phyloP scores from a whole-genome alignment of 306 rosid species.

The Alnus glutinosa region DNA sequence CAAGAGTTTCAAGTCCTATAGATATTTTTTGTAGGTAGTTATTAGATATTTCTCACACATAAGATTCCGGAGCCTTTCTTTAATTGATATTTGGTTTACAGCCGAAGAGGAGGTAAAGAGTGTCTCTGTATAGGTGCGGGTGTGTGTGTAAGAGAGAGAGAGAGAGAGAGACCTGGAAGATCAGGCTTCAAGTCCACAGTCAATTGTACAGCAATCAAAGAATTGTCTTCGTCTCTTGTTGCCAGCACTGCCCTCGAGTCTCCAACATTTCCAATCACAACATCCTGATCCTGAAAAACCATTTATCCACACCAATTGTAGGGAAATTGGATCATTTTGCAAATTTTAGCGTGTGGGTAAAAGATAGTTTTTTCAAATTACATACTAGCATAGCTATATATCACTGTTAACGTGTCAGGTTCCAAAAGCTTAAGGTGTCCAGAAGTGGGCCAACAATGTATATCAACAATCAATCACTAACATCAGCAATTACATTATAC shows the following conservation, averaged over 20 bases:
- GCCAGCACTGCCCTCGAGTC: conserved; percentile 60
- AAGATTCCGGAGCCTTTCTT: not conserved
- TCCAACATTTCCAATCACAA: conserved; percentile 54
- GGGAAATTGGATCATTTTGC: not conserved
- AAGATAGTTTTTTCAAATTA: too few relatives aligned
- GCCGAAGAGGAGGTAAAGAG: not conserved
- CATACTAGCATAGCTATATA: not conserved
- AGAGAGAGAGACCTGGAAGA: conserved; percentile 47
- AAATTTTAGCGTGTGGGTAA: not conserved
- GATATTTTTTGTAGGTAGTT: not conserved
- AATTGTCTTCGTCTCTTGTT: conserved; percentile 39
- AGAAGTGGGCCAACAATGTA: not conserved
- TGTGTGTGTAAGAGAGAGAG: not conserved
- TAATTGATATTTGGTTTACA: not conserved
- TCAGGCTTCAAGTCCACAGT: conserved; percentile 61
- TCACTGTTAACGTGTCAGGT: not conserved
- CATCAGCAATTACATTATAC: not conserved
- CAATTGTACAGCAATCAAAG: conserved; percentile 46
- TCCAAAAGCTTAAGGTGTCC: not conserved
- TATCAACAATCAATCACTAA: not conserved
- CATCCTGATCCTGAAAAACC: conserved; percentile 41
- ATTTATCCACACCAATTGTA: not conserved
- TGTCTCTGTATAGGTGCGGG: too few relatives aligned
- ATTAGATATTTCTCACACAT: not conserved
- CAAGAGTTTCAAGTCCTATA: conserved; percentile 14